Base-by-base conservation (phyloP, 73 alveolate genomes). In the Tetrahymena malaccensis region DNA sequence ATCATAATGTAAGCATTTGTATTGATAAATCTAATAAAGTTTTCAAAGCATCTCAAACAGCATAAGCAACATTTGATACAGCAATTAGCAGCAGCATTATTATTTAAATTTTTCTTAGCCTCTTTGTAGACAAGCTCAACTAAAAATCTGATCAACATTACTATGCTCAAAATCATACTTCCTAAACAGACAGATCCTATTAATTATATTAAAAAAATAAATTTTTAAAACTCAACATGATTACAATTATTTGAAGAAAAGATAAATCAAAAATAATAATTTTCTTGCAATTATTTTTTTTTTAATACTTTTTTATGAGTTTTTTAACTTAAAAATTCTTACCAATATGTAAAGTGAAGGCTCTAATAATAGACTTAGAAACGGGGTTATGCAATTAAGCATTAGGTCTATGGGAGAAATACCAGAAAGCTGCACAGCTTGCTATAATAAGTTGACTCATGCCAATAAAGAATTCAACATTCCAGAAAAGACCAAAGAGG, bases 1-100 rank as follows among this genome's bases (percentile, higher is more conserved):
- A 99, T 98, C 97, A 98, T 97, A 94, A 98, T 98, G 97, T 99
- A 99, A 10, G 99, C 99, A 93, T 99, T 99, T 93, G 98, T 97
- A 89, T 98, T 99, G 96, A 99, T 97, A 96, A 93, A 98, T 97
- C 98, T 98, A 83, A 99, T 97, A 83, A 97, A 96, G 94, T 97
- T 96, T 94, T 98, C 99, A 25, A 99, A 97, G 94, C 99, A 98
- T 93, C 95, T 96, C 17, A 99, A 94, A 95, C 97, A 98, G 94
- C 99, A 99, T 94, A 97, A 96, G 16, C 96, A 34, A 95, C 99
- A 97, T 94, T 99, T 98, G 19, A 98, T 84, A n/a, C 98, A n/a
- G 94, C 98, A 97, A 85, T 96, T 98, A 89, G 97, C 96, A 25
- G 98, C 96, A 85, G 98, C 97, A 85, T 98, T 98, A 85, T 95